Conservation (phyloP, 2,329 filamentous ascomycete species). For the Colletotrichum tabaci region DNA sequence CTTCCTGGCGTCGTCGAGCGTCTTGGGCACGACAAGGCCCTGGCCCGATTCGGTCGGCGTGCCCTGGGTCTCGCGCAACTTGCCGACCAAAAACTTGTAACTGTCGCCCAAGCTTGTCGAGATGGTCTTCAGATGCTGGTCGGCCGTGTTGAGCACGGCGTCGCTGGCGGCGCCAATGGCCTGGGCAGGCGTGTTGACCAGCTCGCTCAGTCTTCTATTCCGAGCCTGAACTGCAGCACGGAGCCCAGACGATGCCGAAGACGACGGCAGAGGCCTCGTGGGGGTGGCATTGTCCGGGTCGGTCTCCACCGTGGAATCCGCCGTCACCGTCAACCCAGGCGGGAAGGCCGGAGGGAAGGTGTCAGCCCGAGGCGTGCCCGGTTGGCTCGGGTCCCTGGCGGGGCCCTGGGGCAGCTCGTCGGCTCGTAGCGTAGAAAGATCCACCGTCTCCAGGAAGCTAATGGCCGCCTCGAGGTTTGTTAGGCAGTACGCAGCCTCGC, state of each 20-base stretch:
- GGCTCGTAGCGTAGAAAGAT: conserved; percentile 87
- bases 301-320: conserved; percentile 51
- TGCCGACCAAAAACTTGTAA: conserved; percentile 93
- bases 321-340: conserved; percentile 57
- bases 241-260: conserved; percentile 54
- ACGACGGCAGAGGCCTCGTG: conserved; percentile 55
- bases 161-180: conserved; percentile 88
- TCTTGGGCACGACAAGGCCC: conserved; percentile 81
- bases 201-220: conserved; percentile 84
- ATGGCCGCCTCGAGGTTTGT: conserved; percentile 97
- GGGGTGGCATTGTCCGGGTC: conserved; percentile 52
- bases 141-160: conserved; percentile 87
- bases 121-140: conserved; percentile 93
- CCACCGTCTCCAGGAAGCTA: conserved; percentile 94
- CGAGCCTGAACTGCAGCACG: conserved; percentile 67
- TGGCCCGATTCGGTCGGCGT: conserved; percentile 57
- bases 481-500: conserved; percentile 95
- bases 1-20: conserved; percentile 91
- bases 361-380: conserved; percentile 65
- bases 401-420: conserved; percentile 83
- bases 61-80: conserved; percentile 80
- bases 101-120: conserved; percentile 91
- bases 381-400: conserved; percentile 65
- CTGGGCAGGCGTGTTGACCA: conserved; percentile 88
- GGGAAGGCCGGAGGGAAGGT: conserved; percentile 72